Conservation (phyloP, 306 rosid species). For the Gleditsia sinensis region DNA sequence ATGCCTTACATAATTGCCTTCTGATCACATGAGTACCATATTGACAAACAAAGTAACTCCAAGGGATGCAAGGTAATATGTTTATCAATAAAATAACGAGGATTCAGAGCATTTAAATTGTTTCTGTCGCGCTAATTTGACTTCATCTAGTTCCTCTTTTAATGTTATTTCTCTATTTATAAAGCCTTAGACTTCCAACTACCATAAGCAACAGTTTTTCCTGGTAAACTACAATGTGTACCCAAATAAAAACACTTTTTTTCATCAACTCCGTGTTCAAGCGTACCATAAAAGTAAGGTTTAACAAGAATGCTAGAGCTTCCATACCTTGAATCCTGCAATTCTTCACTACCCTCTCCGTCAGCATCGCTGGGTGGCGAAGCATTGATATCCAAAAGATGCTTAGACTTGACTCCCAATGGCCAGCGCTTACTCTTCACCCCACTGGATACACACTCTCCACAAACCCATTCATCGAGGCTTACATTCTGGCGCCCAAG, state of each 20-base stretch:
- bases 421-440: conserved; percentile 95
- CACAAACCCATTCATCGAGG: conserved; percentile 83
- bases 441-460: conserved; percentile 64
- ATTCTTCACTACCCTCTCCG: conserved; percentile 48
- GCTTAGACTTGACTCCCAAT: conserved; percentile 84
- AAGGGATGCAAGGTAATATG: not conserved
- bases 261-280: not conserved
- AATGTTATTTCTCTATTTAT: not conserved
- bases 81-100: conserved; percentile 7
- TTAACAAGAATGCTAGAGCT: conserved; percentile 16
- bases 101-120: conserved; percentile 20
- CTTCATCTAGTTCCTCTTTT: not conserved
- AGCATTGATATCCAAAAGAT: conserved; percentile 85
- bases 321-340: conserved; percentile 67
- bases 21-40: not conserved
- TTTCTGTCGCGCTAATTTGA: not conserved
- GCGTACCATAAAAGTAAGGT: not conserved
- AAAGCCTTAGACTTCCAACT: conserved; percentile 13
- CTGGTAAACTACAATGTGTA: not conserved
- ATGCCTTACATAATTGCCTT: conserved; percentile 10
- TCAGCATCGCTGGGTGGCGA: conserved; percentile 91
- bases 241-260: not conserved
- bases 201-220: not conserved
- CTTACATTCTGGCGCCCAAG: conserved; percentile 56
- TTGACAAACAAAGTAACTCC: conserved; percentile 3